Percentiles rank a stretch among this genome's conserved stretches.
phyloP scores from a whole-genome alignment of 768 basidiomycete species.

The Pulveroboletus sp. region DNA sequence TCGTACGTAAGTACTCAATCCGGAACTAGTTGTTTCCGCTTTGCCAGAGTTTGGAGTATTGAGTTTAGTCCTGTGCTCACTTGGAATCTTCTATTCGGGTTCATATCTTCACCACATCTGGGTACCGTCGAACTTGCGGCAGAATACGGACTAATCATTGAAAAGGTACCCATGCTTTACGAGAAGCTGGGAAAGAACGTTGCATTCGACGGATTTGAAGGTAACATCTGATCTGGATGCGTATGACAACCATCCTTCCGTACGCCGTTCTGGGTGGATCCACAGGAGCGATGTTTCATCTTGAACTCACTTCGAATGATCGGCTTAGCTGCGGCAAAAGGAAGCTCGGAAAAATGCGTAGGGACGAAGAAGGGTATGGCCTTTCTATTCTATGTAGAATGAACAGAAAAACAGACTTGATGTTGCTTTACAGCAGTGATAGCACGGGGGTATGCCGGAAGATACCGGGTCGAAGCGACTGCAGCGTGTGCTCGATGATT shows the following conservation, averaged over 20 bases:
- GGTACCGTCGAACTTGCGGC: not conserved
- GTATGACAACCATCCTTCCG: slow-evolving; percentile 20
- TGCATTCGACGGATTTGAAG: slow-evolving; percentile 9
- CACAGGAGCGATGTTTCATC: slow-evolving; percentile 25
- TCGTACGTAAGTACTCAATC: slow-evolving; percentile 27
- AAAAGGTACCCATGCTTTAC: slow-evolving; percentile 11
- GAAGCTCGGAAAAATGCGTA: slow-evolving; percentile 19
- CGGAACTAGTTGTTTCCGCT: slow-evolving; percentile 10
- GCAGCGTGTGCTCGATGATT: not conserved
- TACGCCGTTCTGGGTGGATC: slow-evolving; percentile 22
- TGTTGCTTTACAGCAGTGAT: slow-evolving; percentile 12
- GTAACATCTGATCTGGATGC: slow-evolving; percentile 3
- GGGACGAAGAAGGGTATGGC: slow-evolving; percentile 11
- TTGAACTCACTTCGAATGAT: slow-evolving; percentile 10
- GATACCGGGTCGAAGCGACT: slow-evolving; percentile 15
- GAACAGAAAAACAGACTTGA: slow-evolving; percentile 8
- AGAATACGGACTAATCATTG: slow-evolving; percentile 5
- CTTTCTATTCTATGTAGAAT: slow-evolving; percentile 9
- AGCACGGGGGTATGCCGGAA: slow-evolving; percentile 15
- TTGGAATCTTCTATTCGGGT: not conserved
- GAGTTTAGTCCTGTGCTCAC: slow-evolving; percentile 13
- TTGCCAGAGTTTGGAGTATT: slow-evolving; percentile 12
- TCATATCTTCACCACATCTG: slow-evolving; percentile 2
- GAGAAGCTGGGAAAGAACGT: slow-evolving; percentile 13
- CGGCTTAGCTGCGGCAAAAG: slow-evolving; percentile 24